phyloP scores from a whole-genome alignment of 495 filamentous ascomycete species.

The Elasticomyces elasticus region DNA sequence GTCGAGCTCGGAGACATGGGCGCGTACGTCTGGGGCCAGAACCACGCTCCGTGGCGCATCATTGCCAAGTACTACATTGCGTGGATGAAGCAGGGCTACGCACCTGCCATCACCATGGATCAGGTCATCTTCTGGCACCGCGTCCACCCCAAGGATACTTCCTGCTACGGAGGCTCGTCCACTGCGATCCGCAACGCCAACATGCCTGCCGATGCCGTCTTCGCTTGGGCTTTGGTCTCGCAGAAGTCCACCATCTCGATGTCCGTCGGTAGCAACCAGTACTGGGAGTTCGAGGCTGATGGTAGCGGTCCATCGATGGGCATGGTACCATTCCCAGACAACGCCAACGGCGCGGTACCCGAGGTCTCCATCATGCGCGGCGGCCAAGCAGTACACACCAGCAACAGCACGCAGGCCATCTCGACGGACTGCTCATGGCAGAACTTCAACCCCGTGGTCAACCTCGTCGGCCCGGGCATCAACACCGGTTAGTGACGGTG shows the following conservation, averaged over 20 bases:
- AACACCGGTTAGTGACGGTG: not conserved
- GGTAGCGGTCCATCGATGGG: slow-evolving; percentile 11
- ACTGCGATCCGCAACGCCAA: slow-evolving; percentile 15
- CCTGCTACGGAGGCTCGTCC: slow-evolving; percentile 14
- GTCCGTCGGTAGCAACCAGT: slow-evolving; percentile 18
- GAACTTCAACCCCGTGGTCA: slow-evolving; percentile 22
- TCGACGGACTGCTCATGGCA: slow-evolving; percentile 4
- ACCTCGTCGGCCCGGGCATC: slow-evolving; percentile 12
- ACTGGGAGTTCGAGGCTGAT: slow-evolving; percentile 18
- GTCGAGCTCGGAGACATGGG: slow-evolving; percentile 17
- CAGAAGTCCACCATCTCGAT: slow-evolving; percentile 16
- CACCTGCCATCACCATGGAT: slow-evolving; percentile 16
- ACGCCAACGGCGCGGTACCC: slow-evolving; percentile 14
- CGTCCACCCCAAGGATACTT: slow-evolving; percentile 19
- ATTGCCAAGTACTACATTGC: slow-evolving; percentile 23
- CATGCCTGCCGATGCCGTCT: slow-evolving; percentile 21
- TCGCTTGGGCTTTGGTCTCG: slow-evolving; percentile 24
- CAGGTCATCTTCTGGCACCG: slow-evolving; percentile 27
- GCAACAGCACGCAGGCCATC: slow-evolving; percentile 8
- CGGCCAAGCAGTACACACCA: slow-evolving; percentile 5
- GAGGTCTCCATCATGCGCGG: slow-evolving; percentile 12
- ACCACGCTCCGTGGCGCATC: slow-evolving; percentile 22
- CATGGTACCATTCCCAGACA: slow-evolving; percentile 19
- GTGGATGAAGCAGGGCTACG: slow-evolving; percentile 19
- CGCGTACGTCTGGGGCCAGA: slow-evolving; percentile 16